Evolutionary conservation across 2,329 filamentous ascomycete species (phyloP).

Genomic region (Botrytis hyacinthi): DNA sequence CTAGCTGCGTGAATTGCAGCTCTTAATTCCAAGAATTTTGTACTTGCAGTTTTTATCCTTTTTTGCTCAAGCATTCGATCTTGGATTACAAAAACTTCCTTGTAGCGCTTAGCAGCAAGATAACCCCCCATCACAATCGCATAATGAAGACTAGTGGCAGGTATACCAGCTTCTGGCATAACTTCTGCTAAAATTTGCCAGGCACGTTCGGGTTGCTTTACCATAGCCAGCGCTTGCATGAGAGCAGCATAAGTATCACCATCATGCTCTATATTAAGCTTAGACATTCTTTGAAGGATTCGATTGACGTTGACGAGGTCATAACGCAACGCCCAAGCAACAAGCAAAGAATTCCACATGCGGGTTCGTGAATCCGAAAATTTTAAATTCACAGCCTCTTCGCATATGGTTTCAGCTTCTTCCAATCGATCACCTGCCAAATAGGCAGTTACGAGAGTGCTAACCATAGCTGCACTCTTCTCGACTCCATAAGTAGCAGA

Average conservation of each 20-base stretch:
- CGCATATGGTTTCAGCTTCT: conserved; percentile 59
- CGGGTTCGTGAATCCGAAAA: conserved; percentile 54
- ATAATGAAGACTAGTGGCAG: conserved; percentile 50
- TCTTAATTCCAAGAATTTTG: conserved; percentile 44
- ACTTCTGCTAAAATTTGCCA: conserved; percentile 50
- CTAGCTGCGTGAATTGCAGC: conserved; percentile 28
- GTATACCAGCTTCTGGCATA: conserved; percentile 49
- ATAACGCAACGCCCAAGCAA: conserved; percentile 63
- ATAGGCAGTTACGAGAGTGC: conserved; percentile 66
- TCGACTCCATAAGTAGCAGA: conserved; percentile 54
- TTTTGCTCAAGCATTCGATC: conserved; percentile 42
- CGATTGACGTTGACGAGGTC: conserved; percentile 54
- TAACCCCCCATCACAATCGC: conserved; percentile 52
- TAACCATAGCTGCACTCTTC: conserved; percentile 57
- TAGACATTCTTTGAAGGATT: conserved; percentile 55
- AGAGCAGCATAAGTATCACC: conserved; percentile 59
- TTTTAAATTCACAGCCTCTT: conserved; percentile 52
- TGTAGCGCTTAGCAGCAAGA: conserved; percentile 37
- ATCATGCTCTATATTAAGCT: conserved; percentile 50
- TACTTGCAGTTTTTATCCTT: conserved; percentile 44
- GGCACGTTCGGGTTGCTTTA: conserved; percentile 54
- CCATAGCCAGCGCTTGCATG: conserved; percentile 55
- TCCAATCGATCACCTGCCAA: conserved; percentile 54
- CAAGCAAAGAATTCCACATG: conserved; percentile 78
- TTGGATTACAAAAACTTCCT: conserved; percentile 50